A percentile compares a stretch with the other conserved stretches of the same genome.
These are phyloP conservation scores for Colletotrichum sp. DNA, from an alignment of 2,329 filamentous ascomycete genomes.

Conservation along the genomic window DNA sequence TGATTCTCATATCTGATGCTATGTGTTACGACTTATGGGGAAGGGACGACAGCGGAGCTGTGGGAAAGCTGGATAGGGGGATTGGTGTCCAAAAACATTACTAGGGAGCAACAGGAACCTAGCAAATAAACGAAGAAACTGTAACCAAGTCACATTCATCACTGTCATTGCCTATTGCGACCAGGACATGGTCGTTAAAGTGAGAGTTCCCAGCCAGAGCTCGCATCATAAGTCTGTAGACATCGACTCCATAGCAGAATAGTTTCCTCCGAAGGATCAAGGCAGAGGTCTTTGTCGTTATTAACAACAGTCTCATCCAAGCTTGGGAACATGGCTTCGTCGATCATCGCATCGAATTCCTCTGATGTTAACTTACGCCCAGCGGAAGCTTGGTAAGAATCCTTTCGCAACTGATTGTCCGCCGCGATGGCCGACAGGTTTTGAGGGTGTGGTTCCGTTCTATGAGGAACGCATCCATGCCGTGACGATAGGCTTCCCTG, in stretches of 20 bases:
- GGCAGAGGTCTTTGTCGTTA: neutral
- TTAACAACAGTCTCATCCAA: neutral
- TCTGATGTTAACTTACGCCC: neutral
- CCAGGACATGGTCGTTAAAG: neutral
- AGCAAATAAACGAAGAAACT: neutral
- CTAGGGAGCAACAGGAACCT: neutral
- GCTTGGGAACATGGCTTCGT: neutral
- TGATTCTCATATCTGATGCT: neutral
- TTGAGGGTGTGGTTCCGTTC: neutral
- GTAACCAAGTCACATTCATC: neutral
- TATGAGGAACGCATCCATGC: neutral
- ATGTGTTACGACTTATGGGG: neutral
- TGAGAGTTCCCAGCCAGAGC: neutral
- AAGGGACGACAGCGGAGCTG: neutral
- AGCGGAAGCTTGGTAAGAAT: neutral
- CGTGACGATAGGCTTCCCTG: neutral
- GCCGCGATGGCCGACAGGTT: neutral
- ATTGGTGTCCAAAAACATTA: neutral
- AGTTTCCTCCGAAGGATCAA: neutral
- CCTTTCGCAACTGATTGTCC: neutral
- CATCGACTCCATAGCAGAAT: neutral
- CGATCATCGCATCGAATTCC: neutral
- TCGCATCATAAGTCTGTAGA: neutral
- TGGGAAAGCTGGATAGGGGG: fast-evolving
- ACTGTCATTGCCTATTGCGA: neutral